Evolutionary conservation across 2,329 filamentous ascomycete species (phyloP), one percentile per base, ranked within the genome.

Genomic region (Colletotrichum sp.): DNA sequence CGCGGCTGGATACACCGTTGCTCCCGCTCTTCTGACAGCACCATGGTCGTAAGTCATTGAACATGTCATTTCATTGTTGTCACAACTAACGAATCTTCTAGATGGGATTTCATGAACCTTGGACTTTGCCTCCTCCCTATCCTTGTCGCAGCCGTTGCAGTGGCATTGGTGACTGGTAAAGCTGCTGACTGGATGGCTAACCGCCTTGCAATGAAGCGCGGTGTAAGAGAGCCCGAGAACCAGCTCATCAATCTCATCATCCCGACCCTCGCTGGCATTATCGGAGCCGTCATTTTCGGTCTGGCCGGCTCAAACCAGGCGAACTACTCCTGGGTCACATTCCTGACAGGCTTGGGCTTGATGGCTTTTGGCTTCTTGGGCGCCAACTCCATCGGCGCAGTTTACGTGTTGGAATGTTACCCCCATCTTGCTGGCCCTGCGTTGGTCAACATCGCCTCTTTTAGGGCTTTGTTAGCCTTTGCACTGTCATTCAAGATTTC

Each of bases 351-450:
- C 3, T 69, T 79, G 10, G 80, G 80, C 32, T 68, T 84, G 8
- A 78, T 83, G 63, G 76, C 80, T 2, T 82, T 82, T 10, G 82
- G 79, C 3, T 80, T 81, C 65, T 70, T 83, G 10, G 79, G 80
- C 3, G 77, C 79, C 16, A 79, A 81, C 66, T 79, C 81, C 3
- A 81, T 80, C n/a, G 72, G 80, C 65, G 81, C 80, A 55, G 83
- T 84, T 10, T 83, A 80, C 63, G 77, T 83, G 0, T 75, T 84
- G 8, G 82, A 85, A 78, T 83, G 80, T 64, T 83, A 82, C 67
- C 83, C 83, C 8, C 72, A 76, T 73, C 30, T 78, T 68, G 12
- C 82, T 78, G 12, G 80, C 79, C 13, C 82, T 4, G 81, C 82
- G 5, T 78, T 85, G 18, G 82, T 82, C 10, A 84, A 84, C 65